Base-by-base conservation (phyloP, 768 basidiomycete genomes). In the Mycena olivaceomarginata region DNA sequence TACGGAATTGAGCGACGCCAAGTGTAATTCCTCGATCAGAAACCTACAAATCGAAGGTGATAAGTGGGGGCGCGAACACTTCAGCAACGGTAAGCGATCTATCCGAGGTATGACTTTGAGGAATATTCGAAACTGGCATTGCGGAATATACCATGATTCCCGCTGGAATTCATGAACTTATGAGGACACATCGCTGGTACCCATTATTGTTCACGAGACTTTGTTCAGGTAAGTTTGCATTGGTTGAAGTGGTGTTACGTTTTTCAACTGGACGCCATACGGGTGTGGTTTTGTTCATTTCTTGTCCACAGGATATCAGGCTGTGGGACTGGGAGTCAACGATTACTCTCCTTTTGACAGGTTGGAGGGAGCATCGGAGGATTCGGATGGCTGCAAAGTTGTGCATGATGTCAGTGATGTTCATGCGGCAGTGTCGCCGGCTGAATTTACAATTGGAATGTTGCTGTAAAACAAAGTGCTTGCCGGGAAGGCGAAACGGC, bases 71-170 rank as follows among this genome's bases (percentile, higher is more conserved):
- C 39, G 57, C 22, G 12, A 13, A 59, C 31, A 59, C 37, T 59
- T 59, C 57, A 25, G 57, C 57, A 15, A 59, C 57, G 5, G 57
- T 59, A 37, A 59, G 31, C 57, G 31, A 25, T 11, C 10, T 37
- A 59, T 59, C 57, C 31, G 57, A 31, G 31, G 1, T 31, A 59
- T 59, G 37, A 37, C 57, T 59, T 59, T 31, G 57, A 31, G 57
- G 57, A 59, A 59, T 37, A 59, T 9, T 59, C 16, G 57, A 59
- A 59, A 59, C 31, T 37, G 57, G 57, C 57, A 59, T 59, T 31
- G 31, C 57, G 37, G 57, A 59, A 37, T 59, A 59, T 31, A 31
- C 57, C 57, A 59, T 59, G 57, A 59, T 31, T 59, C 57, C 57
- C 57, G 39, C 57, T 59, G 57, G 25, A 37, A 37, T 11, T 31